Percentiles rank a stretch among this genome's conserved stretches.
Conservation (phyloP, 1,284 basidiomycete genomes). For the Phlebopus sp. region DNA sequence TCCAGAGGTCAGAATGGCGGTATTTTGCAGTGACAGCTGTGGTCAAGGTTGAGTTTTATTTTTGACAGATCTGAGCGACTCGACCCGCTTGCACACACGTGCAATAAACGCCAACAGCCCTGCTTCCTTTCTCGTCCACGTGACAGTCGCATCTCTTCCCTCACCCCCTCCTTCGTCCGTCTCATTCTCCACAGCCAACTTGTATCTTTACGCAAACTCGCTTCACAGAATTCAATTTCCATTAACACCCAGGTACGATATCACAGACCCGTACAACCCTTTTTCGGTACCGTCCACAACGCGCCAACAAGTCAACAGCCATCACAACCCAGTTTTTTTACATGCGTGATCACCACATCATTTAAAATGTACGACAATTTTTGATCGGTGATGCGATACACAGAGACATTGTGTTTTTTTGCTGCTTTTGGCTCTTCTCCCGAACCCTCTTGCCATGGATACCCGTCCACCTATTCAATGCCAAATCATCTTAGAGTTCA, state of each 20-base stretch:
- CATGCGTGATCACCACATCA: slow-evolving; percentile 23
- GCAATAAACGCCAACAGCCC: slow-evolving; percentile 13
- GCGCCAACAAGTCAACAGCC: slow-evolving; percentile 22
- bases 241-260: slow-evolving; percentile 25
- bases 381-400: slow-evolving; percentile 23
- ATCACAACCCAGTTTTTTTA: slow-evolving; percentile 24
- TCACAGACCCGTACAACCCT: slow-evolving; percentile 19
- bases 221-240: slow-evolving; percentile 13
- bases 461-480: slow-evolving; percentile 14
- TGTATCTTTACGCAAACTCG: slow-evolving; percentile 8
- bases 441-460: slow-evolving; percentile 31
- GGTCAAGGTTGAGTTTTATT: slow-evolving; percentile 12
- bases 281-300: slow-evolving; percentile 32
- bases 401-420: slow-evolving; percentile 5
- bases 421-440: slow-evolving; percentile 13
- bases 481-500: background rate
- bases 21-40: slow-evolving; percentile 1
- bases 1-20: too few species aligned
- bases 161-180: background rate
- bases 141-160: slow-evolving; percentile 14
- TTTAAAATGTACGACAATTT: slow-evolving; percentile 19
- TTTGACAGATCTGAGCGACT: background rate
- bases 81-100: slow-evolving; percentile 14
- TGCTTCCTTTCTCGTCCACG: slow-evolving; percentile 19
- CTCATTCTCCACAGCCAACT: slow-evolving; percentile 3